Base-by-base conservation (phyloP, 495 filamentous ascomycete genomes). In the Elaphomyces granulatus region DNA sequence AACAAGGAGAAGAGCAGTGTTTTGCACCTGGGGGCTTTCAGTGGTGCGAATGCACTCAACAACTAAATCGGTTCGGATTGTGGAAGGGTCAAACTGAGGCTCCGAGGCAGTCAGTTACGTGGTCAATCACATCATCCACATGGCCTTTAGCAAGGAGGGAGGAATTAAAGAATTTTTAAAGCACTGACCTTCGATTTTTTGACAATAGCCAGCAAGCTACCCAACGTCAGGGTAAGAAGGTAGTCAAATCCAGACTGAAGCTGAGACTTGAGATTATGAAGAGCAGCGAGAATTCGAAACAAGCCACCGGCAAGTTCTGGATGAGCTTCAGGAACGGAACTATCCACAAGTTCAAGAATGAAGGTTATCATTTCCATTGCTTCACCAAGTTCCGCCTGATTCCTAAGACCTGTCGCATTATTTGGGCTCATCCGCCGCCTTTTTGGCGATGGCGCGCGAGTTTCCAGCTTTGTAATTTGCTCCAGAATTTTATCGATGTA, bases 11-110 rank as follows among this genome's bases (percentile, higher is more conserved):
- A 99, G 68, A 8, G 88, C 87, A 6, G 77, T 71, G 47, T 94
- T 95, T 55, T 93, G 92, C 8, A 95, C 84, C 35, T 90, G 82
- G 0, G 86, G 85, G 56, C 77, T 93, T 3, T 81, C 68, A 0
- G 86, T 88, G 18, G 81, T 82, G 41, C 88, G 82, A 26, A 99
- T 80, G 52, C 87, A 94, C 52, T 87, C 82, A 18, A 95, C 81
- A 19, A 96, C 73, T 19, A 94, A 59, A 53, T 96, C 92, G 10
- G 81, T 82, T 20, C 87, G 74, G 6, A 94, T 78, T 36, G 72
- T 73, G 0, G 77, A 75, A 9, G 71, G 72, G 51, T 92, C 80
- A 41, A 90, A 74, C n/a, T 72, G 68, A 1, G 76, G 52, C 26
- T 68, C 69, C 31, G 65, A 55, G 46, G 71, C 59, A 21, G 63